Percentiles rank a stretch among this genome's conserved stretches.
phyloP scores from a whole-genome alignment of 164 flowering plant genomes.

The Vitis rotundifolia region DNA sequence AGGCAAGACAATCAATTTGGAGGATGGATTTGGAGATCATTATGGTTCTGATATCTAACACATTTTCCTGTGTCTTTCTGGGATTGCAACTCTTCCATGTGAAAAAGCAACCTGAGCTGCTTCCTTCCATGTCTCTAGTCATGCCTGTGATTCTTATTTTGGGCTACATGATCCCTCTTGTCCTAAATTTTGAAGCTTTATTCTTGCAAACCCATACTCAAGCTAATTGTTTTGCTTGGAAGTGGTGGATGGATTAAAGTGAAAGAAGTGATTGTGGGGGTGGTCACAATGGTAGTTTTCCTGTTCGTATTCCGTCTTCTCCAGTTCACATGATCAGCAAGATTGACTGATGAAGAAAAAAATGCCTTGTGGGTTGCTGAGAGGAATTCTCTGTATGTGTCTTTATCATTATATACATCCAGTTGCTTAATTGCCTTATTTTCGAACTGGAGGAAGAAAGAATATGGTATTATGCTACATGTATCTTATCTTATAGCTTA shows the following conservation, averaged over 20 bases:
- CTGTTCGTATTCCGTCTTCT: slow-evolving; percentile 39
- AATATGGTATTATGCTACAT: too few relatives aligned
- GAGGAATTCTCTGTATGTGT: slow-evolving; percentile 27
- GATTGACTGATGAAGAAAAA: slow-evolving; percentile 21
- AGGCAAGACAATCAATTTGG: slow-evolving; percentile 38
- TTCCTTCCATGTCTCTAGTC: slow-evolving; percentile 33
- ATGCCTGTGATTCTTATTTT: slow-evolving; percentile 38
- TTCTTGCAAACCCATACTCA: slow-evolving; percentile 16
- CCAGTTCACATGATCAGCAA: slow-evolving; percentile 37
- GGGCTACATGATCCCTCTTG: slow-evolving; percentile 44
- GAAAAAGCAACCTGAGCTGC: slow-evolving; percentile 34
- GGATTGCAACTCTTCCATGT: slow-evolving; percentile 36
- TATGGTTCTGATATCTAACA: slow-evolving; percentile 41
- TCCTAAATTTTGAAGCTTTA: slow-evolving; percentile 45
- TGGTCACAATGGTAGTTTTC: slow-evolving; percentile 44
- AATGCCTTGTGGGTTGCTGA: slow-evolving; percentile 33
- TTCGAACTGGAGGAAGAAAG: slow-evolving; percentile 14
- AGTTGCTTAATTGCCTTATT: slow-evolving; percentile 39
- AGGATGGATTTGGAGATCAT: slow-evolving; percentile 49
- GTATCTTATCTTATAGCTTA: slow-evolving; percentile 9
- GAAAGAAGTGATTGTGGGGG: slow-evolving; percentile 40
- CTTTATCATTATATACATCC: slow-evolving; percentile 29
- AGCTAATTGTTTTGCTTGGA: slow-evolving; percentile 23
- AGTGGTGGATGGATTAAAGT: slow-evolving; percentile 47
- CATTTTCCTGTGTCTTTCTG: slow-evolving; percentile 39